Evolutionary conservation across 1,139 yeast species (phyloP), one percentile per base, ranked within the genome.

Genomic region (Geotrichum carabidarum): DNA sequence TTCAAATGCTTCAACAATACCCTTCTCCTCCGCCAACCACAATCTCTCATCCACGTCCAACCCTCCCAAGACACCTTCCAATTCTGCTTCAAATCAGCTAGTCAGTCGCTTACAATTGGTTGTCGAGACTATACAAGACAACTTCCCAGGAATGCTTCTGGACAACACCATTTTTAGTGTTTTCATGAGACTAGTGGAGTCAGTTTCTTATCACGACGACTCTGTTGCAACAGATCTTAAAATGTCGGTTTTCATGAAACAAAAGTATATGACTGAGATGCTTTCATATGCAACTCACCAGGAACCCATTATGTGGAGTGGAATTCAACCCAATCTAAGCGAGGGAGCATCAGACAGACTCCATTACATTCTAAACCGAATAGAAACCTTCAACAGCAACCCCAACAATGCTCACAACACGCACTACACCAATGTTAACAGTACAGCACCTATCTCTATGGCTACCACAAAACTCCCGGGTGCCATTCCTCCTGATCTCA

Each of bases 61-160:
- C 38, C 52, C 44, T 5, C 27, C 42, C 30, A 50, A 40, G 12
- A 44, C 51, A 3, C 22, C 37, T 14, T 41, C 53, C 14, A 18
- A n/a, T 8, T 15, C 56, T 31, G 18, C 38, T 35, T 31, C 53
- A 32, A 14, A 54, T 42, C 54, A 54, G 11, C 57, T 66, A n/a
- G 67, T 66, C 9, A 44, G 56, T 8, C 60, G 71, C 12, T 59
- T 65, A 12, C 58, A 59, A 55, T 57, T 67, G 44, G 75, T 80
- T 2, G 73, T 79, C 1, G 75, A 76, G 43, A 74, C 78, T 0
- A 70, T 80, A 7, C 68, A 74, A 44, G 77, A 74, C 42, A 69
- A 74, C 36, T 78, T 78, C 57, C 77, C 80, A 1, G 84, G 86
- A 6, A 77, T 81, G 74, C 62, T 82, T 8, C 65, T 82, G 22